A percentile compares a stretch with the other conserved stretches of the same genome.
phyloP scores from a whole-genome alignment of 352 stramenopile genomes.

The Elongisporangium prolatum region DNA sequence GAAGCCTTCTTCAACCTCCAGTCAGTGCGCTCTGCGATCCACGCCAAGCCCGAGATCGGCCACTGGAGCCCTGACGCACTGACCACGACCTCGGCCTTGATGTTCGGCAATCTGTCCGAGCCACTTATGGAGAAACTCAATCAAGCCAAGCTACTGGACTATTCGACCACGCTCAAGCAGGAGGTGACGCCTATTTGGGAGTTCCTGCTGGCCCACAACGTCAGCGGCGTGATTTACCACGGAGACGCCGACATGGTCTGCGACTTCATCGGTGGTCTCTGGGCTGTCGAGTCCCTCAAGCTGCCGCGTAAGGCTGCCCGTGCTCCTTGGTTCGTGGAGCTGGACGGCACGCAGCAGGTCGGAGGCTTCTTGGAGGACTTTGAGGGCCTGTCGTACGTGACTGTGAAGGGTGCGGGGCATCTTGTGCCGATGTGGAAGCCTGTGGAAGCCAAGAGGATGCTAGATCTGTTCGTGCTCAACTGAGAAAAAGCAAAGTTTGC shows the following conservation, averaged over 20 bases:
- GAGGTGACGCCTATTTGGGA: slow-evolving; percentile 59
- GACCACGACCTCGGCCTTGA: slow-evolving; percentile 34
- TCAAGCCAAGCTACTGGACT: slow-evolving; percentile 37
- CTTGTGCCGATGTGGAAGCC: slow-evolving; percentile 85
- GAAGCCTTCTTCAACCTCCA: slow-evolving; percentile 72
- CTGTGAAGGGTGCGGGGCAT: slow-evolving; percentile 88
- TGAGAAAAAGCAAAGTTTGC: too few species aligned
- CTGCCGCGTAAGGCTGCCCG: slow-evolving; percentile 34
- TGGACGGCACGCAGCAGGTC: slow-evolving; percentile 53
- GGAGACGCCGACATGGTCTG: slow-evolving; percentile 68
- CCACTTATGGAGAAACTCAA: slow-evolving; percentile 26
- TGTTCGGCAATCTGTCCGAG: slow-evolving; percentile 29
- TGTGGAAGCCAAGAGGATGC: slow-evolving; percentile 60
- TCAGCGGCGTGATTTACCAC: slow-evolving; percentile 67
- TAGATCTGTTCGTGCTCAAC: slow-evolving; percentile 66
- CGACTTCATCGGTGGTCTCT: slow-evolving; percentile 61
- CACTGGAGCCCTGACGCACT: slow-evolving; percentile 42
- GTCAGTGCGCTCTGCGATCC: slow-evolving; percentile 69
- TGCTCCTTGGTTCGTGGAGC: slow-evolving; percentile 29
- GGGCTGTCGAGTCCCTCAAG: slow-evolving; percentile 63
- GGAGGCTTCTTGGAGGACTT: slow-evolving; percentile 84
- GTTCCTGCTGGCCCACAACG: slow-evolving; percentile 34
- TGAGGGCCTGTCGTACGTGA: slow-evolving; percentile 83
- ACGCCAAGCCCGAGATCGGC: slow-evolving; percentile 47
- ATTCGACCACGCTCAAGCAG: slow-evolving; percentile 33